phyloP scores from a whole-genome alignment of 345 rosid genomes.

The Gossypium australe region DNA sequence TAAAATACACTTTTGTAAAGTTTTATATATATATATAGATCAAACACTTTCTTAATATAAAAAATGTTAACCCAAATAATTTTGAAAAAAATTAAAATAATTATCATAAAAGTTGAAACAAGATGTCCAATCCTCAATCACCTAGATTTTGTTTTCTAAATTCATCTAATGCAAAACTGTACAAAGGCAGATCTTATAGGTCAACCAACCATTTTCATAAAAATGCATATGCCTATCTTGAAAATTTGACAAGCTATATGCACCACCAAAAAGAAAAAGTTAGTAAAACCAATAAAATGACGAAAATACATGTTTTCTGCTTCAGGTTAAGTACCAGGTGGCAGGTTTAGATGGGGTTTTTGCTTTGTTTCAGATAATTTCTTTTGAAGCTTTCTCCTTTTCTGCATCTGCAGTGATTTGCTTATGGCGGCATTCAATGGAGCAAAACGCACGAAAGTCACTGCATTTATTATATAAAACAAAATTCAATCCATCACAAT shows the following conservation, averaged over 20 bases:
- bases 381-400: slow-evolving; percentile 8
- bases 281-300: neutral
- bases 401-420: slow-evolving; percentile 18
- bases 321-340: neutral
- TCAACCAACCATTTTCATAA: neutral
- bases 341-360: neutral
- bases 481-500: neutral
- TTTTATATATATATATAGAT: too few species aligned
- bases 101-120: neutral
- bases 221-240: slow-evolving; percentile 26
- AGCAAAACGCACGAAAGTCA: slow-evolving; percentile 27
- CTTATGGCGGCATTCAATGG: slow-evolving; percentile 25
- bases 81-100: neutral
- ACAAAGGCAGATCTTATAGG: slow-evolving; percentile 6
- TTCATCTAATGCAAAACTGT: neutral
- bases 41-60: neutral
- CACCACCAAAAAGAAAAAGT: neutral
- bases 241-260: slow-evolving; percentile 25
- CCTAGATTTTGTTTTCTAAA: neutral
- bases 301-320: neutral
- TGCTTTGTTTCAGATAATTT: slow-evolving; percentile 1
- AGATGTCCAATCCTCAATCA: neutral
- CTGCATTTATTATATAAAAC: slow-evolving; percentile 12
- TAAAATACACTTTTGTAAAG: too few species aligned
- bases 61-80: neutral